Evolutionary conservation across 768 basidiomycete species (phyloP).

Genomic region (Phaeotremella fagi): DNA sequence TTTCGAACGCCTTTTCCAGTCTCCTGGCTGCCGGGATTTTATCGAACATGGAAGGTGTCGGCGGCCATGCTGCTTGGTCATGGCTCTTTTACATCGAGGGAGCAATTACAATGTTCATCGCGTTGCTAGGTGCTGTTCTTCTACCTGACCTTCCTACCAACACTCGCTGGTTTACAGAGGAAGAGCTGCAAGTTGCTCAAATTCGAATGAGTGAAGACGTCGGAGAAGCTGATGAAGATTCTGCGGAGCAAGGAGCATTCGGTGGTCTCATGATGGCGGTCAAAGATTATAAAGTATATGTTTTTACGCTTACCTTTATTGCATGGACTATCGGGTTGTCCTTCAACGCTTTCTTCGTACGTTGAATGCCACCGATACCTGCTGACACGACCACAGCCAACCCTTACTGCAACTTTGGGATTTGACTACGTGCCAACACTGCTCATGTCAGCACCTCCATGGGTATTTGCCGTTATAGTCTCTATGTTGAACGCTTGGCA

Average conservation of each 20-base stretch:
- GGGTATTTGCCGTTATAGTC: slow-evolving; percentile 34
- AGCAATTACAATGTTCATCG: slow-evolving; percentile 58
- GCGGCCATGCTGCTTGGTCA: slow-evolving; percentile 64
- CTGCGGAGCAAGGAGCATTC: slow-evolving; percentile 42
- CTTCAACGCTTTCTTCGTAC: slow-evolving; percentile 61
- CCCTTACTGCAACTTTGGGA: background rate
- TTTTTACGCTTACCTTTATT: slow-evolving; percentile 59
- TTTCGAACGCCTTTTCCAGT: slow-evolving; percentile 73
- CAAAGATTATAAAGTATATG: slow-evolving; percentile 73
- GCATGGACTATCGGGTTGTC: slow-evolving; percentile 55
- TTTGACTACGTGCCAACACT: slow-evolving; percentile 6
- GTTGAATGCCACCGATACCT: background rate
- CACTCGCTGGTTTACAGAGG: slow-evolving; percentile 17
- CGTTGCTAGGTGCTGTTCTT: slow-evolving; percentile 61
- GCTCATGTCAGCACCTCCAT: slow-evolving; percentile 17
- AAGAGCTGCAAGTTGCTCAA: slow-evolving; percentile 22
- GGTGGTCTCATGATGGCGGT: slow-evolving; percentile 58
- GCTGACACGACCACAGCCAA: background rate
- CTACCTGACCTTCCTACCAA: slow-evolving; percentile 19
- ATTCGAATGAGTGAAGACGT: slow-evolving; percentile 1
- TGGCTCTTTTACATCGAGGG: slow-evolving; percentile 63
- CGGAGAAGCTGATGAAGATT: slow-evolving; percentile 54
- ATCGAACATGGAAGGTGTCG: slow-evolving; percentile 59
- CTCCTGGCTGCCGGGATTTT: slow-evolving; percentile 70
- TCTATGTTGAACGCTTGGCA: slow-evolving; percentile 53